Base-by-base conservation (phyloP, 176 grass and related monocot genomes). In the Avena eriantha region DNA sequence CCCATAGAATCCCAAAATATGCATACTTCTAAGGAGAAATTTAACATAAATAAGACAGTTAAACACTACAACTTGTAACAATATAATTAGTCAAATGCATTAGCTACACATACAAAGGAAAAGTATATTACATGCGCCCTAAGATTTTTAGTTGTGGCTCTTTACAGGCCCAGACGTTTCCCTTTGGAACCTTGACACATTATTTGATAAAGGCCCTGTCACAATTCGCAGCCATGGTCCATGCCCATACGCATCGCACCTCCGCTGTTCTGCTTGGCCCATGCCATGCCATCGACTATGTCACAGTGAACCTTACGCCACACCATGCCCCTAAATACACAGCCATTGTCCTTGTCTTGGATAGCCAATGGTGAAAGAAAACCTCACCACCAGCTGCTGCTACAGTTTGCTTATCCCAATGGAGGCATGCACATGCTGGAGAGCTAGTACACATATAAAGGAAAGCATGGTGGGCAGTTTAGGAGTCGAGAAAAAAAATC, bases 1-100 rank as follows among this genome's bases (percentile, higher is more conserved):
- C 67, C 35, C 68, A 71, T 39, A 71, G 4, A 71, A 71, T 71
- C 54, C 34, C 33, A 58, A 58, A 39, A 58, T n/a, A 24, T 41
- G 60, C 36, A 41, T 43, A 41, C 57, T 79, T 79, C 54, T 59
- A 60, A 72, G 12, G 36, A 79, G 36, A 56, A 39, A 79, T 79
- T 58, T 79, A 58, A 74, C 35, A 60, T n/a, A 79, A 21, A 14
- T 58, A 61, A 77, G 75, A 56, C 16, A 60, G 76, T 8, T 79
- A 79, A 79, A 56, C 21, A 71, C 54, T 79, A n/a, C 16, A n/a
- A 77, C 29, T 54, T n/a, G 10, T 78, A 79, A 35, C 55, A 79
- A 47, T 78, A 59, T 69, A 71, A 72, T 39, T n/a, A 72, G 69
- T 72, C 39, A 21, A 72, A 72, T 72, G 39, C 39, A 46, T 45